These are phyloP conservation scores for Gonapodya sp. DNA, from an alignment of 192 early-diverging fungal genomes.

Conservation along the genomic window DNA sequence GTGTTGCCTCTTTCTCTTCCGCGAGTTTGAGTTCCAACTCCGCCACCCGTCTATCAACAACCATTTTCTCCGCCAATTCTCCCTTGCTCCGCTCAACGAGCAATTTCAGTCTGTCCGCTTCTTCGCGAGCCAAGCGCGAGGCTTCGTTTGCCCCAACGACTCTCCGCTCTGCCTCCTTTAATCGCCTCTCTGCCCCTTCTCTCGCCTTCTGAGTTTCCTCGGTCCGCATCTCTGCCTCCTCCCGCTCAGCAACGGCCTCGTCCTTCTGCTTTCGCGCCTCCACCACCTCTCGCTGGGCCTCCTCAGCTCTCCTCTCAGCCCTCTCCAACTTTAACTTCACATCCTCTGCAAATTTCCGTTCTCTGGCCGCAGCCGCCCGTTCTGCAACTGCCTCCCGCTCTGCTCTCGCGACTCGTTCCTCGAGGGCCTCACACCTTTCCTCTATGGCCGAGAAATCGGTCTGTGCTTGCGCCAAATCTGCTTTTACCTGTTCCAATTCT, in stretches of 20 bases:
- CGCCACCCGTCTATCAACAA: background rate
- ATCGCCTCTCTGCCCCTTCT: no score
- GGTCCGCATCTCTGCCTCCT: no score
- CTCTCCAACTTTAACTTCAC: background rate
- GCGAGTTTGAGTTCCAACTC: background rate
- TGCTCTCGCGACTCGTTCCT: background rate
- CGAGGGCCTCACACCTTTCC: background rate
- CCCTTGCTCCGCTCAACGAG: no score
- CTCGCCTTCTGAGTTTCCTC: no score
- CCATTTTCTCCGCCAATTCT: no score
- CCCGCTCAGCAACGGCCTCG: no score
- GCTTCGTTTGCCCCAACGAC: no score
- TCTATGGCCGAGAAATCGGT: background rate
- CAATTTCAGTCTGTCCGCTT: no score
- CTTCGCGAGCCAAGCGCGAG: no score
- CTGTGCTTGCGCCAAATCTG: background rate
- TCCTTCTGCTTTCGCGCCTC: background rate
- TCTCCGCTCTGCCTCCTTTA: no score
- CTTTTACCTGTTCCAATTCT: background rate
- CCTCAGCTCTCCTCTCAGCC: background rate
- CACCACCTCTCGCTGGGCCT: background rate
- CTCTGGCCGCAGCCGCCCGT: background rate
- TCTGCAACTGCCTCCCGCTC: background rate
- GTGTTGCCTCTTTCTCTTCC: background rate
- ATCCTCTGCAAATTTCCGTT: background rate